Conservation (phyloP, 306 rosid genomes). For the Vicia villosa region DNA sequence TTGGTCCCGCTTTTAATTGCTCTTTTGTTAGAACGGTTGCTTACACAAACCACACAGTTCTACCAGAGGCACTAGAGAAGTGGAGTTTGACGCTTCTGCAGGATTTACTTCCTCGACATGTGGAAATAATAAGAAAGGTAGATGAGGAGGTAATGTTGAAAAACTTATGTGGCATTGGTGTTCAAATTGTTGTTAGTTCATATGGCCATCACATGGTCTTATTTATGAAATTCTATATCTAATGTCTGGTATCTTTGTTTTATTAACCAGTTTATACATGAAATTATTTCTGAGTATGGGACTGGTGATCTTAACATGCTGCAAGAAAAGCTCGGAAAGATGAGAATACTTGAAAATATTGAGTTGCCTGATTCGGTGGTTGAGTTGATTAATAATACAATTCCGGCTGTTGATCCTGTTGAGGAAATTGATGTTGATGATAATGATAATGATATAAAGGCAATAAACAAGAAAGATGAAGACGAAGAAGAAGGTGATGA, state of each 20-base stretch:
- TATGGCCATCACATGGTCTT: background rate
- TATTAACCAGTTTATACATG: constrained; percentile 62
- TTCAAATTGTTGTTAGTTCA: constrained; percentile 36
- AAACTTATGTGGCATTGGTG: background rate
- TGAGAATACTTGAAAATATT: constrained; percentile 89
- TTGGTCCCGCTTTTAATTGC: constrained; percentile 32
- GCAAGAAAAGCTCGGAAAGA: constrained; percentile 61
- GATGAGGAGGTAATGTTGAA: constrained; percentile 76
- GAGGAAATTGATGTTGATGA: constrained; percentile 46
- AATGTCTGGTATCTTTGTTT: constrained; percentile 27
- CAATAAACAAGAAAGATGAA: constrained; percentile 27
- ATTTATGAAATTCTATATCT: constrained; percentile 39
- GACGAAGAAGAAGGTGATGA: constrained; percentile 29
- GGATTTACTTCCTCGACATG: constrained; percentile 88
- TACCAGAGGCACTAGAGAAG: constrained; percentile 97
- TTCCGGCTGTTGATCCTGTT: constrained; percentile 32
- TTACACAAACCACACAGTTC: constrained; percentile 94
- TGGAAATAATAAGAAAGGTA: constrained; percentile 72
- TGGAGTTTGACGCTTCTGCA: constrained; percentile 86
- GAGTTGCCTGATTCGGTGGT: constrained; percentile 69
- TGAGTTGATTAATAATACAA: constrained; percentile 48
- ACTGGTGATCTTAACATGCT: constrained; percentile 59
- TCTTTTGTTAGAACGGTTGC: constrained; percentile 72
- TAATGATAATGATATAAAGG: constrained; percentile 45
- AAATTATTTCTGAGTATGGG: constrained; percentile 71